Conservation (phyloP, 1,284 basidiomycete genomes). For the Ceratobasidium theobromae region DNA sequence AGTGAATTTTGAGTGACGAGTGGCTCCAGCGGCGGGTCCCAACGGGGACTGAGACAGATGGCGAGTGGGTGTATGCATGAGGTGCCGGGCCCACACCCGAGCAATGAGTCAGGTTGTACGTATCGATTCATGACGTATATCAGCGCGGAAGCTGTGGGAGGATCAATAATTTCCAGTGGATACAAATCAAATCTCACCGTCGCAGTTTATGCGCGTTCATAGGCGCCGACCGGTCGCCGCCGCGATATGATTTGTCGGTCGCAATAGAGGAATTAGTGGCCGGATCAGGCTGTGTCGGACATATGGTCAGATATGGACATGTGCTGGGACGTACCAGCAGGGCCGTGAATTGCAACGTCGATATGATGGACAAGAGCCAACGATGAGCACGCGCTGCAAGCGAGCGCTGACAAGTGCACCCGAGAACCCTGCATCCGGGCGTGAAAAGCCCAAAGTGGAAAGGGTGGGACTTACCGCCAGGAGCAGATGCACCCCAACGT, state of each 20-base stretch:
- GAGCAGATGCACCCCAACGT: conserved; percentile 24
- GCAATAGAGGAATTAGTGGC: neutral
- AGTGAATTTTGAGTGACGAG: conserved; percentile 13
- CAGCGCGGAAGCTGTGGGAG: neutral
- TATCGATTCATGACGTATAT: conserved; percentile 20
- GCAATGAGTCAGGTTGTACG: conserved; percentile 20
- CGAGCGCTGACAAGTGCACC: too few relatives aligned
- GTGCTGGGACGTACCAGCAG: neutral
- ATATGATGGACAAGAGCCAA: too few relatives aligned
- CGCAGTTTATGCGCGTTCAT: neutral
- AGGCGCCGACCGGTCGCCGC: too few relatives aligned
- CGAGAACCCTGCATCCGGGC: neutral
- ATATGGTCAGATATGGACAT: neutral
- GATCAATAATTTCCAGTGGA: neutral
- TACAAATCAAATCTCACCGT: neutral
- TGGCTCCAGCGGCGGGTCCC: conserved; percentile 1
- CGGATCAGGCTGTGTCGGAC: neutral
- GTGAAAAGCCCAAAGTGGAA: neutral
- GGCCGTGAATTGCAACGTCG: too few relatives aligned
- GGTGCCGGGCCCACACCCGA: neutral
- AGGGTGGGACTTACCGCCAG: conserved; percentile 26
- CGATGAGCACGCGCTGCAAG: too few relatives aligned
- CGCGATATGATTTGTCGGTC: neutral
- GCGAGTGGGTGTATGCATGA: neutral
- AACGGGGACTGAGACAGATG: conserved; percentile 19